Percentiles rank a stretch among this genome's conserved stretches.
phyloP scores from a whole-genome alignment of 345 rosid species.

The Psidium friedrichsthalianum region DNA sequence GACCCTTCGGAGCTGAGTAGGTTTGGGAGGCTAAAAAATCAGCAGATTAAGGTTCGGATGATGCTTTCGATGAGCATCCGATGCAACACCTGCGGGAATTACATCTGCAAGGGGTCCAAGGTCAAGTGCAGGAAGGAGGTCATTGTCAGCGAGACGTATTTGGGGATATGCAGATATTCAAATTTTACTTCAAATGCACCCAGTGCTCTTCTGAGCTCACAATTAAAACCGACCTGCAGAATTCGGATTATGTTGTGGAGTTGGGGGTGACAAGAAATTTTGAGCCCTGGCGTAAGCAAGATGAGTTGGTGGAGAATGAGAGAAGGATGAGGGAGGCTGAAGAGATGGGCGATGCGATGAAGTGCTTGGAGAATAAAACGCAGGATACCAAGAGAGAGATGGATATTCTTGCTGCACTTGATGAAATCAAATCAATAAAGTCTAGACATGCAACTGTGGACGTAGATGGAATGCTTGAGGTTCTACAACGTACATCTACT shows the following conservation, averaged over 20 bases:
- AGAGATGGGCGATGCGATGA: constrained; percentile 89
- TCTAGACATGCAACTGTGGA: constrained; percentile 83
- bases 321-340: constrained; percentile 54
- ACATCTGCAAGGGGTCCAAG: constrained; percentile 76
- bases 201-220: constrained; percentile 79
- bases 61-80: constrained; percentile 93
- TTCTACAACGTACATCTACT: constrained; percentile 50
- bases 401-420: constrained; percentile 82
- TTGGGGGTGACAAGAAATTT: constrained; percentile 67
- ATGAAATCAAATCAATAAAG: constrained; percentile 83
- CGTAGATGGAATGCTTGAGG: constrained; percentile 82
- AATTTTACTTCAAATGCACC: constrained; percentile 92
- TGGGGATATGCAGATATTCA: constrained; percentile 59
- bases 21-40: constrained; percentile 58
- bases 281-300: constrained; percentile 89
- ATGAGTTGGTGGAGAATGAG: constrained; percentile 60
- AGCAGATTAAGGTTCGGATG: constrained; percentile 79
- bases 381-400: constrained; percentile 83
- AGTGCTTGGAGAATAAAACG: constrained; percentile 71
- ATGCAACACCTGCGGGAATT: constrained; percentile 67
- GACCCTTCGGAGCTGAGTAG: constrained; percentile 72
- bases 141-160: constrained; percentile 40
- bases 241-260: constrained; percentile 75
- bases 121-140: constrained; percentile 88
- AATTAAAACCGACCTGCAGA: constrained; percentile 70